Conservation (phyloP, 345 rosid genomes). For the Populus davidiana region DNA sequence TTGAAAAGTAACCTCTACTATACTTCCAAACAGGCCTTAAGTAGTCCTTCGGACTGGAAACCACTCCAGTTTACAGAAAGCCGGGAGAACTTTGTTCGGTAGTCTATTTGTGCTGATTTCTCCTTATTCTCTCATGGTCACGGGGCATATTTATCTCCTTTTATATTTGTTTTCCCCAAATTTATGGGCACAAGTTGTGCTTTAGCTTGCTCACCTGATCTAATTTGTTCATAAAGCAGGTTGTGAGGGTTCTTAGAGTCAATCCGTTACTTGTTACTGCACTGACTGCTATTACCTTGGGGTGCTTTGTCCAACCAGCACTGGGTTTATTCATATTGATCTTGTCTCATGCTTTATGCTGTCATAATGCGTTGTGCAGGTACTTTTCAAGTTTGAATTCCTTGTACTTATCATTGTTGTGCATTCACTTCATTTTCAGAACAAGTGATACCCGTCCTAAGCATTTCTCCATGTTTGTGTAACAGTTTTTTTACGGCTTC, state of each 20-base stretch:
- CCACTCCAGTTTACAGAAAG: neutral
- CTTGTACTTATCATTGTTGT: neutral
- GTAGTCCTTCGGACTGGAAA: no score
- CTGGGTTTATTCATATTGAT: conserved; percentile 73
- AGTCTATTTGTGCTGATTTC: neutral
- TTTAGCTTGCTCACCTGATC: conserved; percentile 9
- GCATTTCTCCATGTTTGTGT: conserved; percentile 32
- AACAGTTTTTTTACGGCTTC: conserved; percentile 71
- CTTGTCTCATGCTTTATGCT: conserved; percentile 59
- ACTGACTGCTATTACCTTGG: conserved; percentile 55
- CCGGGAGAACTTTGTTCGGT: conserved; percentile 1
- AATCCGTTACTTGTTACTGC: conserved; percentile 54
- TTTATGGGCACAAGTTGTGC: conserved; percentile 11
- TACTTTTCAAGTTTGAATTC: conserved; percentile 19
- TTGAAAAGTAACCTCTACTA: no score
- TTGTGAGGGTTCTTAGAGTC: conserved; percentile 57
- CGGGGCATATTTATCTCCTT: neutral
- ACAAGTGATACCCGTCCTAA: conserved; percentile 16
- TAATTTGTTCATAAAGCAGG: conserved; percentile 49
- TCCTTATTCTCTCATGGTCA: neutral
- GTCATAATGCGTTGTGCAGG: conserved; percentile 84
- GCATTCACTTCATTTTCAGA: conserved; percentile 1
- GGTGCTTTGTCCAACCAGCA: conserved; percentile 80
- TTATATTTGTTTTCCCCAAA: neutral
- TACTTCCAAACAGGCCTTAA: no score